These are phyloP conservation scores for Athelia psychrophila DNA, from an alignment of 1,284 basidiomycete genomes.

Conservation along the genomic window DNA sequence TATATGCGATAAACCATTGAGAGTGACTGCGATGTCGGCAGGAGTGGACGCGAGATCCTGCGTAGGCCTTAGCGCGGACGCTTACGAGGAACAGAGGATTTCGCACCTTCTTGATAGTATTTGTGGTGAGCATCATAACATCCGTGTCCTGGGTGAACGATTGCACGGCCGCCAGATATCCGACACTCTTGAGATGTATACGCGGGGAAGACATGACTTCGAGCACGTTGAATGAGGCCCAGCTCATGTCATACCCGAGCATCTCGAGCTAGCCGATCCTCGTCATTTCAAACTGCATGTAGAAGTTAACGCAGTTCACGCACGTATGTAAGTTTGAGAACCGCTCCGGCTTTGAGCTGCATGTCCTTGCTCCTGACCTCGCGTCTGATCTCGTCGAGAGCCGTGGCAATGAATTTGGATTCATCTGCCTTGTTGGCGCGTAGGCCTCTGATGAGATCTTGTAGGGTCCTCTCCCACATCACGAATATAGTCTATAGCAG, in stretches of 20 bases:
- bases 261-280: slow-evolving; percentile 72
- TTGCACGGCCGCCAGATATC: slow-evolving; percentile 92
- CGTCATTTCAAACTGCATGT: slow-evolving; percentile 8
- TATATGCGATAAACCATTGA: slow-evolving; percentile 89
- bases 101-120: slow-evolving; percentile 93
- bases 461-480: slow-evolving; percentile 94
- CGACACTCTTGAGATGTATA: slow-evolving; percentile 92
- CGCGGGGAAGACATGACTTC: slow-evolving; percentile 96
- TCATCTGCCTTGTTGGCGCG: slow-evolving; percentile 86
- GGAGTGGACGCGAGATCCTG: slow-evolving; percentile 83
- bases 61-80: slow-evolving; percentile 4
- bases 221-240: slow-evolving; percentile 93
- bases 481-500: not conserved
- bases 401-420: slow-evolving; percentile 76
- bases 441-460: slow-evolving; percentile 89
- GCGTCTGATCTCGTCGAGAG: slow-evolving; percentile 83
- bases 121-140: slow-evolving; percentile 96
- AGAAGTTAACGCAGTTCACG: slow-evolving; percentile 30
- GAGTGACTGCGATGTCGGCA: slow-evolving; percentile 76
- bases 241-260: slow-evolving; percentile 89
- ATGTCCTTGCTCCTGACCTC: slow-evolving; percentile 95
- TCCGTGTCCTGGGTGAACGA: slow-evolving; percentile 95
- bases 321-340: slow-evolving; percentile 97
- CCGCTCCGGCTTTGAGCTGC: slow-evolving; percentile 93
- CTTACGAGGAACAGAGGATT: not conserved